Evolutionary conservation across 495 filamentous ascomycete species (phyloP), one percentile per base, ranked within the genome.

Genomic region (Massariosphaeria phaeospora): DNA sequence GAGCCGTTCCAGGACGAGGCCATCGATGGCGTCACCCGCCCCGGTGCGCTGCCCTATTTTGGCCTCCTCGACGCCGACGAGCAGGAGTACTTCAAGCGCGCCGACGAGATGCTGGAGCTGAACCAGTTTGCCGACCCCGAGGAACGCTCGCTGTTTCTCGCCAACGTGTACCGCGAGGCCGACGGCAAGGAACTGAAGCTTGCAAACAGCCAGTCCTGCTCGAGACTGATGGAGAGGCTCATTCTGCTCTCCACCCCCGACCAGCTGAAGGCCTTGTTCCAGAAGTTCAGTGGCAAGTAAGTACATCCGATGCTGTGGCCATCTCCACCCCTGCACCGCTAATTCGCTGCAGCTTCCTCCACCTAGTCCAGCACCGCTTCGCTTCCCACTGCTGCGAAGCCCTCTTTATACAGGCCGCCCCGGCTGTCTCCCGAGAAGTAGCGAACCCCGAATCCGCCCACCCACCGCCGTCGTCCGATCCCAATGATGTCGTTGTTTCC

Each of bases 331-430:
- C 7, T 44, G 54, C 36, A 20, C 17, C 8, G 30, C 41, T 42
- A 23, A 55, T 26, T 34, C 39, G 9, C 26, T 31, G 12, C 50
- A 80, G 77, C 64, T 96, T 96, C 70, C 68, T 95, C 45, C 81
- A 88, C 62, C 77, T 96, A 25, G 80, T 96, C 20, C 90, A 93
- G 63, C 93, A 98, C 69, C 85, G 91, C 24, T 98, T 98, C 66
- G 93, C 93, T 3, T 89, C 88, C 46, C 93, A 98, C 71, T 97
- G 91, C 66, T 96, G 91, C 69, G 93, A 98, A 72, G 89, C 86
- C 13, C 75, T 98, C 9, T 96, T 98, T 63, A 74, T 89, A 30
- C 79, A 84, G 49, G 84, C 86, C 8, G 91, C 90, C 15, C 82
- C 85, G 0, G 72, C 86, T 6, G 85, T 95, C 21, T 85, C 84